Percentiles rank a stretch among this genome's conserved stretches.
phyloP scores from a whole-genome alignment of 805 yeast genomes.

The Myxozyma nipponensis region DNA sequence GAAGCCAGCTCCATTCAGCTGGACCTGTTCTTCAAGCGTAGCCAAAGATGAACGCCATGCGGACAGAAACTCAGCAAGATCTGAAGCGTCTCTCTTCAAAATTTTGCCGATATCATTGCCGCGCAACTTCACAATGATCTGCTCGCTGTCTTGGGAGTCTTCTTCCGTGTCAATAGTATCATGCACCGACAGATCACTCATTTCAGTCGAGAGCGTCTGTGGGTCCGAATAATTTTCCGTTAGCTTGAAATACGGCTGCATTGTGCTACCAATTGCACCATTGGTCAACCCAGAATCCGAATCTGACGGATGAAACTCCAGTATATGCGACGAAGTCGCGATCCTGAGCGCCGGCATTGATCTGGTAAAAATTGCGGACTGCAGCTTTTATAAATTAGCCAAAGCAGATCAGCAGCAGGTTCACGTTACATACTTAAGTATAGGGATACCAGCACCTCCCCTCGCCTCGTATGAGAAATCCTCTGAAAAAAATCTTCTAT shows the following conservation, averaged over 20 bases:
- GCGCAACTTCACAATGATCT: conserved; percentile 12
- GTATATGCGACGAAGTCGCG: conserved; percentile 16
- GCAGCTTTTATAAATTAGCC: too few species aligned
- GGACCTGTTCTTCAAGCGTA: conserved; percentile 24
- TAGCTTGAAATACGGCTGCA: background rate
- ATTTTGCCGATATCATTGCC: conserved; percentile 15
- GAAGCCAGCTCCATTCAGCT: conserved; percentile 3
- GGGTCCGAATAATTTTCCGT: background rate
- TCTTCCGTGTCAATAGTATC: conserved; percentile 22
- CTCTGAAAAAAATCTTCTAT: too few species aligned
- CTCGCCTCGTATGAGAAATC: too few species aligned
- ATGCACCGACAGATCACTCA: conserved; percentile 19
- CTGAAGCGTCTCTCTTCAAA: conserved; percentile 6
- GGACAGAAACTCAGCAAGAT: conserved; percentile 33
- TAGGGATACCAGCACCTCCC: too few species aligned
- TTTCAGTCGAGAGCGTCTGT: conserved; percentile 1
- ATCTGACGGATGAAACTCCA: conserved; percentile 11
- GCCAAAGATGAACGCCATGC: conserved; percentile 35
- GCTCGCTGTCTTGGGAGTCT: conserved; percentile 7
- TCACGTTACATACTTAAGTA: too few species aligned
- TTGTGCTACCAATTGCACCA: background rate
- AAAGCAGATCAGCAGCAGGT: too few species aligned
- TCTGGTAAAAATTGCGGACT: too few species aligned
- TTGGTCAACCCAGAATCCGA: background rate
- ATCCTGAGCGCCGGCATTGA: too few species aligned